Evolutionary conservation across 2,329 filamentous ascomycete species (phyloP), one percentile per base, ranked within the genome.

Genomic region (Hypoxylon sp.): DNA sequence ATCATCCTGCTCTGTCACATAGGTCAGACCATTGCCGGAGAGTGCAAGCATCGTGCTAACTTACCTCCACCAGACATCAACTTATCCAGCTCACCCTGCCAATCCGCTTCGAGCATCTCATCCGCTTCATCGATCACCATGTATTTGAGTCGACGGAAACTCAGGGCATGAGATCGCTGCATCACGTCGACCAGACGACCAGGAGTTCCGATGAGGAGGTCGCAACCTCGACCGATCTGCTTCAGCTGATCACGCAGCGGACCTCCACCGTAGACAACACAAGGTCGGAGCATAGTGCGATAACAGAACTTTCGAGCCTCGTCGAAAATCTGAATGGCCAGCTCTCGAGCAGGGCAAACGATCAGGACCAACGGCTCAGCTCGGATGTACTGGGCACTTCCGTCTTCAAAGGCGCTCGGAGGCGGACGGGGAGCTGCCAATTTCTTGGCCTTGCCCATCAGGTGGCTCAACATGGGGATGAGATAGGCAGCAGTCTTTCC

Each of bases 391-490:
- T 66, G 69, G 13, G 79, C 75, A 1, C 75, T 24, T 1, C 76
- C 77, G 2, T 81, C 74, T 9, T 83, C 76, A 68, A 86, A 88
- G 0, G 77, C 80, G 1, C 74, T 73, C 0, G 84, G 80, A 61
- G 88, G 87, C 0, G 93, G 92, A 3, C 93, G 89, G 40, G 86
- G 82, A 4, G 91, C 93, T 1, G 88, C 88, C 5, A 97, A 78
- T 76, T 92, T 93, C 77, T 92, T 95, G 4, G 90, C 92, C 77
- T 98, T 98, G 21, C 95, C 95, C 92, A 98, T 97, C 18, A 99
- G 78, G 73, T 90, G 89, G 58, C 92, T 96, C 48, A 98, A 70
- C 58, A 96, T 90, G 0, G 95, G 95, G 52, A 97, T 86, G 3
- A 99, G 77, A 70, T 95, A 99, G 0, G 95, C 93, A 0, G 90